phyloP scores from a whole-genome alignment of 805 yeast species.

The Sugiyamaella valdiviana region DNA sequence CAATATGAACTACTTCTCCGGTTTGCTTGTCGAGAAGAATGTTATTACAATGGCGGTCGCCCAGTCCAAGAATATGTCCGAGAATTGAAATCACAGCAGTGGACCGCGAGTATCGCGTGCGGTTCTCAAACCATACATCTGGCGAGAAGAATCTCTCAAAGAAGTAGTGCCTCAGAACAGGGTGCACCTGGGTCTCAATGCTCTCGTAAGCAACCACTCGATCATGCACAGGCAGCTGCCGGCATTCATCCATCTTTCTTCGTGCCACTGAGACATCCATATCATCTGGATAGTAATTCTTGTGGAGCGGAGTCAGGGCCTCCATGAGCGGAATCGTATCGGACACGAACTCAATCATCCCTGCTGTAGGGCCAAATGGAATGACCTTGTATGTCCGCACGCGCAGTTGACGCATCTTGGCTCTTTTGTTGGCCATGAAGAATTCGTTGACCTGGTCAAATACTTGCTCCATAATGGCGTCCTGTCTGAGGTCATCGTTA shows the following conservation, averaged over 20 bases:
- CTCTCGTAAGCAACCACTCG: conserved; percentile 35
- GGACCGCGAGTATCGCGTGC: conserved; percentile 64
- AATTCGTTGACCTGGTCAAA: conserved; percentile 77
- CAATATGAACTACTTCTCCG: conserved; percentile 95
- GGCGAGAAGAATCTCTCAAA: conserved; percentile 59
- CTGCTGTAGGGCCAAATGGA: conserved; percentile 82
- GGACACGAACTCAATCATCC: conserved; percentile 84
- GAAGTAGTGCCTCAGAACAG: conserved; percentile 68
- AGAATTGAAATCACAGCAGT: conserved; percentile 80
- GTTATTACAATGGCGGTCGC: conserved; percentile 92
- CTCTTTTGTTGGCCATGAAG: conserved; percentile 47
- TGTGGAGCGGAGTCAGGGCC: conserved; percentile 60
- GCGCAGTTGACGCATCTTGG: conserved; percentile 51
- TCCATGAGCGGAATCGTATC: conserved; percentile 68
- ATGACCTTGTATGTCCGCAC: conserved; percentile 84
- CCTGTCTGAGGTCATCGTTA: conserved; percentile 89
- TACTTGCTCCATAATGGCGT: conserved; percentile 96
- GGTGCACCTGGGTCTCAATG: conserved; percentile 49
- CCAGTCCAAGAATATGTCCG: conserved; percentile 84
- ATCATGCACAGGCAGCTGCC: conserved; percentile 26
- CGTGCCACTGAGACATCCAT: conserved; percentile 55
- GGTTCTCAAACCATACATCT: conserved; percentile 64
- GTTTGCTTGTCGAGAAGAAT: conserved; percentile 70
- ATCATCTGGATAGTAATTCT: conserved; percentile 35
- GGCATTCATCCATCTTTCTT: conserved; percentile 53